Percentiles rank a stretch among this genome's conserved stretches.
Evolutionary conservation across 2,329 filamentous ascomycete species (phyloP).

Genomic region (Penicillium freii): DNA sequence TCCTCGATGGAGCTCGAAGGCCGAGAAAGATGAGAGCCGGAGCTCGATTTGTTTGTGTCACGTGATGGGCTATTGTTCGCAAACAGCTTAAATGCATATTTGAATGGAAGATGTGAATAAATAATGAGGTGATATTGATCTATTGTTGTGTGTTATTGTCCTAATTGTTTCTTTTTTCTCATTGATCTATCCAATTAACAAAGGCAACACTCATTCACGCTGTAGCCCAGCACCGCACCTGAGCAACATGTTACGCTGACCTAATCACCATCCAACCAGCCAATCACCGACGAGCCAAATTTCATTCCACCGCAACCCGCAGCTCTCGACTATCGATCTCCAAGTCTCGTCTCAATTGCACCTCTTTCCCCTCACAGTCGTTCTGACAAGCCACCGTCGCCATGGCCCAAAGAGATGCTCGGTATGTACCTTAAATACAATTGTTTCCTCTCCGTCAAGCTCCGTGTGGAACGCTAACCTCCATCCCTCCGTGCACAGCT

Average conservation of each 20-base stretch:
- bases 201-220: not conserved
- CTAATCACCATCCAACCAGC: constrained; percentile 20
- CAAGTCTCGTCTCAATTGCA: constrained; percentile 25
- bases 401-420: constrained; percentile 35
- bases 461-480: constrained; percentile 20
- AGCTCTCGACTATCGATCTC: constrained; percentile 24
- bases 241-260: constrained; percentile 13
- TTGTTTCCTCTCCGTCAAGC: not conserved
- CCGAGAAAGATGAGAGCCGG: constrained; percentile 19
- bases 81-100: not conserved
- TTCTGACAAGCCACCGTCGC: constrained; percentile 22
- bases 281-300: constrained; percentile 37
- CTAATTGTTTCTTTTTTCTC: not conserved
- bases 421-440: constrained; percentile 22
- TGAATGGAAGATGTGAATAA: not conserved
- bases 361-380: constrained; percentile 13
- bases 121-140: not conserved
- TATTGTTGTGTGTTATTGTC: not conserved
- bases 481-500: constrained; percentile 57
- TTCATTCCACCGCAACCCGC: constrained; percentile 32
- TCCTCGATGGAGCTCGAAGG: constrained; percentile 18
- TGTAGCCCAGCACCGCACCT: constrained; percentile 1
- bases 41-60: constrained; percentile 28
- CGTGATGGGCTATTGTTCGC: constrained; percentile 9
- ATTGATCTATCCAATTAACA: too few relatives aligned